Evolutionary conservation across 345 rosid species (phyloP).

Genomic region (Crucihimalaya himalaica): DNA sequence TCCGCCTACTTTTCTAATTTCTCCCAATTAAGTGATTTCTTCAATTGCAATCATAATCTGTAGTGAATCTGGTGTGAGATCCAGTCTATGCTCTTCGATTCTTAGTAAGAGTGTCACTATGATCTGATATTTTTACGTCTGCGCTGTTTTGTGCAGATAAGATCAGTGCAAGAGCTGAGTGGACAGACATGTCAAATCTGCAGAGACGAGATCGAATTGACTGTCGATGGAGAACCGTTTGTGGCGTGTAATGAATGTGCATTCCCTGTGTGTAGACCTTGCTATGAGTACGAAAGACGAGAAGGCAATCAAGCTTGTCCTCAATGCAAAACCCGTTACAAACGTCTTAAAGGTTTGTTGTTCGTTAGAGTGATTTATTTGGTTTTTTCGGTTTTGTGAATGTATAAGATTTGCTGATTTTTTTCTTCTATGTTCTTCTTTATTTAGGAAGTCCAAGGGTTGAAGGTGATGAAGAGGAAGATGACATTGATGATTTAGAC

Average conservation of each 20-base stretch:
- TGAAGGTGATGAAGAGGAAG: conserved; percentile 97
- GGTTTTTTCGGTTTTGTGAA: not conserved
- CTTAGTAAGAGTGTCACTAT: not conserved
- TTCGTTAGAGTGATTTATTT: not conserved
- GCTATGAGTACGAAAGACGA: conserved; percentile 94
- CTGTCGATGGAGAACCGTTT: conserved; percentile 78
- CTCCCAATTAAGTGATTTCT: not conserved
- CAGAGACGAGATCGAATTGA: conserved; percentile 84
- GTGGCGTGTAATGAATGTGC: conserved; percentile 99
- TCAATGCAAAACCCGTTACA: conserved; percentile 96
- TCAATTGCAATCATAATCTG: conserved; percentile 6
- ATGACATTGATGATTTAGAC: conserved; percentile 89
- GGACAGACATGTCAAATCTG: conserved; percentile 95
- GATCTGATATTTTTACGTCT: not conserved
- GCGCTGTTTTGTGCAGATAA: conserved; percentile 58
- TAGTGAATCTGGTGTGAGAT: conserved; percentile 20
- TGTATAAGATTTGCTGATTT: not conserved
- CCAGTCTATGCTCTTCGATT: not conserved
- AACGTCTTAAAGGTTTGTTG: conserved; percentile 81
- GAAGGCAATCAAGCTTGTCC: conserved; percentile 99
- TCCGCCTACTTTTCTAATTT: not conserved
- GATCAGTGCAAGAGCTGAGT: conserved; percentile 89
- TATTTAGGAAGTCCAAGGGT: conserved; percentile 92
- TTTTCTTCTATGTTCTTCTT: not conserved
- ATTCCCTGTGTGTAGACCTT: conserved; percentile 95